Conservation (phyloP, 2,329 filamentous ascomycete species). For the Fusarium sp. region DNA sequence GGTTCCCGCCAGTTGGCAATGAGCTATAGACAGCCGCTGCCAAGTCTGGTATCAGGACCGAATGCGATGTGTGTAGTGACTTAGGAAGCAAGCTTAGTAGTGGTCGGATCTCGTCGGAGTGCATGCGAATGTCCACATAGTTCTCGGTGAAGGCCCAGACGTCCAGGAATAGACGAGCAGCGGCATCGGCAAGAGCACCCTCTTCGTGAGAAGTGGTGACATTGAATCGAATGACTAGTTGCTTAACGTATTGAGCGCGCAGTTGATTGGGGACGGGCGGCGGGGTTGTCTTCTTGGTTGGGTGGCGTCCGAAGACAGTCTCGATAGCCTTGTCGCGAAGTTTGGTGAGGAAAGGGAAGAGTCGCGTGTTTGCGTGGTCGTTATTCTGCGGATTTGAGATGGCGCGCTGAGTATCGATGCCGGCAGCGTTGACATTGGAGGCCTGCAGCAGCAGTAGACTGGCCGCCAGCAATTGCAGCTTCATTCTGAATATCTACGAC, state of each 20-base stretch:
- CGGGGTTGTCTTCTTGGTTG: conserved; percentile 49
- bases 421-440: conserved; percentile 49
- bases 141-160: conserved; percentile 88
- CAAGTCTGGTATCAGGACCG: conserved; percentile 83
- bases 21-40: conserved; percentile 78
- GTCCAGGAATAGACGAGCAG: conserved; percentile 83
- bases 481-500: conserved; percentile 32
- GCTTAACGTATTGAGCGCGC: conserved; percentile 73
- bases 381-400: conserved; percentile 34
- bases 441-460: conserved; percentile 48
- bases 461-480: conserved; percentile 47
- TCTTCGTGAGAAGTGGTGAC: conserved; percentile 78
- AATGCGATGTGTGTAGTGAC: conserved; percentile 78
- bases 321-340: conserved; percentile 65
- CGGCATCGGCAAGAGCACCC: conserved; percentile 77
- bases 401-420: conserved; percentile 48
- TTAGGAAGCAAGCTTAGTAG: conserved; percentile 82
- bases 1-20: conserved; percentile 45
- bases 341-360: conserved; percentile 65
- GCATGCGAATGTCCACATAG: conserved; percentile 87
- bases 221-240: conserved; percentile 92
- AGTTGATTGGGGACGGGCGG: conserved; percentile 50
- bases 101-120: conserved; percentile 81
- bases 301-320: conserved; percentile 63
- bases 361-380: conserved; percentile 33